Conservation (phyloP, 371 early-diverging fungal species). For the Mortierella sp. region DNA sequence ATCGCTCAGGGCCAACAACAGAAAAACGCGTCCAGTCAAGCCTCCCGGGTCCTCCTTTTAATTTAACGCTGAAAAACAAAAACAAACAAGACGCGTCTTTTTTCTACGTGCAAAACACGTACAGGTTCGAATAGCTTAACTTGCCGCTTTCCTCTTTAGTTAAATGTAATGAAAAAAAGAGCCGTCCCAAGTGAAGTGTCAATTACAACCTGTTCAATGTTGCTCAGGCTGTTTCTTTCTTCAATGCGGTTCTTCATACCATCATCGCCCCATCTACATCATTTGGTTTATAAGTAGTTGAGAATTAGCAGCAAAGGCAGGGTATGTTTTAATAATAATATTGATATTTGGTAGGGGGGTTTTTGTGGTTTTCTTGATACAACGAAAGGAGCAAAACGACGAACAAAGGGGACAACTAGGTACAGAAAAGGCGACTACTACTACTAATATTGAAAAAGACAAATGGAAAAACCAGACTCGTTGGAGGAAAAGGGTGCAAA, state of each 20-base stretch:
- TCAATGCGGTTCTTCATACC: too few species aligned
- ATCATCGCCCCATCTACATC: too few species aligned
- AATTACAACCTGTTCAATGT: too few species aligned
- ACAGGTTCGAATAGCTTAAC: neutral
- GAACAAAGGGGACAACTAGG: neutral
- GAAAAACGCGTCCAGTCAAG: conserved; percentile 12
- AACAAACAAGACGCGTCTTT: conserved; percentile 21
- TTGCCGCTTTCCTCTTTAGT: neutral
- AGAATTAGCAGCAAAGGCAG: neutral
- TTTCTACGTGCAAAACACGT: conserved; percentile 5
- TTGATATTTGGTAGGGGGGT: neutral
- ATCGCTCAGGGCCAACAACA: neutral
- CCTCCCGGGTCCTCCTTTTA: neutral
- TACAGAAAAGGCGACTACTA: neutral
- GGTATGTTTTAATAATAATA: neutral
- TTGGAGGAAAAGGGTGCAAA: neutral
- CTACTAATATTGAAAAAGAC: neutral
- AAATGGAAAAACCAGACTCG: neutral
- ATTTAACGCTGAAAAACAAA: neutral
- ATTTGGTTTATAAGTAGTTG: too few species aligned
- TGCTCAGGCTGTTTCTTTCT: too few species aligned
- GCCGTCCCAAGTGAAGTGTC: too few species aligned
- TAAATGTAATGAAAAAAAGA: too few species aligned
- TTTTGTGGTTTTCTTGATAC: neutral
- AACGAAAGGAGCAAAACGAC: neutral